Conservation (phyloP, 768 basidiomycete genomes). For the Candolleomyces efflorescens region DNA sequence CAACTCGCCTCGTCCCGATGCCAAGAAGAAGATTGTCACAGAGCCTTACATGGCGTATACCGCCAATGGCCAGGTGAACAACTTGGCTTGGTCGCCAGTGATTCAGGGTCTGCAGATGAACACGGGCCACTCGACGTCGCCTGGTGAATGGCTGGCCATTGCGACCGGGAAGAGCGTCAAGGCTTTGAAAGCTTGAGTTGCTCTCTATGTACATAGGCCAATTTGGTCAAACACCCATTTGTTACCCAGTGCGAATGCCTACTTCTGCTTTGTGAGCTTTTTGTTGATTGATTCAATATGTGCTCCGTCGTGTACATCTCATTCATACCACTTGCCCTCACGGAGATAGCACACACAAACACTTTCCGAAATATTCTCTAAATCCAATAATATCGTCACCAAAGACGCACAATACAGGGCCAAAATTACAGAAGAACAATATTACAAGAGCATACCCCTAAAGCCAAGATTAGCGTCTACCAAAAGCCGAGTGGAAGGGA, state of each 20-base stretch:
- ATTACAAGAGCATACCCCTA: constrained; percentile 45
- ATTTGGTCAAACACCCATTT: no score
- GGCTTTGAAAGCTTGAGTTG: constrained; percentile 59
- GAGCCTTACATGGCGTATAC: constrained; percentile 87
- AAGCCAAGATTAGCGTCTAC: not conserved
- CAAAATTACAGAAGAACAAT: not conserved
- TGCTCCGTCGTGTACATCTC: no score
- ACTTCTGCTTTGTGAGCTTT: no score
- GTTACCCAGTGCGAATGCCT: no score
- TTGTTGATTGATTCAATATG: no score
- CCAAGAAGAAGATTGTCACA: constrained; percentile 66
- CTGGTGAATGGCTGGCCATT: constrained; percentile 86
- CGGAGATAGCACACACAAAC: no score
- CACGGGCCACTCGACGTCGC: constrained; percentile 65
- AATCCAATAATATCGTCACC: not conserved
- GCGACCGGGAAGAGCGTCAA: constrained; percentile 80
- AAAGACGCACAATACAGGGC: not conserved
- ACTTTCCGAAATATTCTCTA: not conserved
- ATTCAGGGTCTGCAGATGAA: constrained; percentile 75
- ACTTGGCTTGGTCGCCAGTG: constrained; percentile 85
- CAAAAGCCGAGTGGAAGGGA: constrained; percentile 13
- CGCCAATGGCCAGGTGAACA: constrained; percentile 72
- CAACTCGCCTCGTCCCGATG: constrained; percentile 78
- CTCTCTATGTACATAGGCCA: no score
- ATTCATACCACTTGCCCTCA: no score